A percentile compares a stretch with the other conserved stretches of the same genome.
These are phyloP conservation scores for Penicillium sclerotigenum DNA, from an alignment of 2,329 filamentous ascomycete species.

Conservation along the genomic window DNA sequence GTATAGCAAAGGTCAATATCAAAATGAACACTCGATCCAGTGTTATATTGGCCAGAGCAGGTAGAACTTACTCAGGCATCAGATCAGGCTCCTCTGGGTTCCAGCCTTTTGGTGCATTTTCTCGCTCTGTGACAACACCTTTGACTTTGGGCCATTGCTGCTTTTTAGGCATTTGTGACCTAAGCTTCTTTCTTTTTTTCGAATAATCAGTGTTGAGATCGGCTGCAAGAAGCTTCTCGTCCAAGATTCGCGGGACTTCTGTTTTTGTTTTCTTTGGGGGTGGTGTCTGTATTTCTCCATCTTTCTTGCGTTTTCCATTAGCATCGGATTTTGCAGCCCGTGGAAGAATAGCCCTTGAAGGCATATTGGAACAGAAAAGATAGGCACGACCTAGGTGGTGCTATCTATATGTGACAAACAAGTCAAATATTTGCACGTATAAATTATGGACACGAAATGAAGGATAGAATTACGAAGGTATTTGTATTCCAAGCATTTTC, in stretches of 20 bases:
- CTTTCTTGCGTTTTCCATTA: background rate
- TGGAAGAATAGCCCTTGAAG: background rate
- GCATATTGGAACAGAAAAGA: background rate
- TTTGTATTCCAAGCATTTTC: background rate
- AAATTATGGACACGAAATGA: background rate
- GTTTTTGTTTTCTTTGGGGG: background rate
- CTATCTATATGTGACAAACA: background rate
- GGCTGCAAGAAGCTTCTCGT: background rate
- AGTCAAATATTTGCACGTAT: background rate
- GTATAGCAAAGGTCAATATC: background rate
- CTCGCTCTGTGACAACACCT: background rate
- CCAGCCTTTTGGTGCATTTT: conserved; percentile 1
- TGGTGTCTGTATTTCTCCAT: background rate
- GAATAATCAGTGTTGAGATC: background rate
- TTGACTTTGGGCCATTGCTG: background rate
- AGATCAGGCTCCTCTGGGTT: conserved; percentile 1
- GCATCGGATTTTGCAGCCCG: background rate
- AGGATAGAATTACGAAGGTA: background rate
- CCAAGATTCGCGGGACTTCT: background rate
- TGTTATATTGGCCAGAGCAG: background rate
- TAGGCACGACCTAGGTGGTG: background rate
- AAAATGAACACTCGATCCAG: background rate
- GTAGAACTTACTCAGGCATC: background rate
- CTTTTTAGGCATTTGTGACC: background rate
- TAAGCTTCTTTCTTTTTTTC: background rate